Evolutionary conservation across 73 alveolate genomes (phyloP).

Genomic region (Diophrys sp.): DNA sequence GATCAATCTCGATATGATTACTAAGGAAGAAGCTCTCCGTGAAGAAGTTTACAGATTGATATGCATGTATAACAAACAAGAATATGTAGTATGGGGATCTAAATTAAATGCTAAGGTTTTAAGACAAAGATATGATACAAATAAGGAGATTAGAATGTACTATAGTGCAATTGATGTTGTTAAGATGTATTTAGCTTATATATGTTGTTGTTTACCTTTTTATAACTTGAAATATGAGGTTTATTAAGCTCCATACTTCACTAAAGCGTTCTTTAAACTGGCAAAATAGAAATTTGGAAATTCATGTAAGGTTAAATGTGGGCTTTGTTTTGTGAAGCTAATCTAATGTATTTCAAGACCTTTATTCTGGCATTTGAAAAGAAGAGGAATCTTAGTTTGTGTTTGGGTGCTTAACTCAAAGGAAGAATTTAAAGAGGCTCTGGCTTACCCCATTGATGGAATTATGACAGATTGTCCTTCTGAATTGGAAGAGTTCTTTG

Average conservation of each 20-base stretch:
- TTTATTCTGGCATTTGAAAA: constrained; percentile 41
- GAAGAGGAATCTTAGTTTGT: constrained; percentile 44
- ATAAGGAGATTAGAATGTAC: not conserved
- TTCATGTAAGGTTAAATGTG: not conserved
- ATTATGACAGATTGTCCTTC: constrained; percentile 19
- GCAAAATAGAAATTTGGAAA: not conserved
- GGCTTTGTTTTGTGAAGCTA: not conserved
- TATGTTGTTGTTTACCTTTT: not conserved
- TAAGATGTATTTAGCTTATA: not conserved
- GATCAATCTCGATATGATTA: constrained; percentile 15
- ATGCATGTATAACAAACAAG: not conserved
- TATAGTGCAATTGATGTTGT: not conserved
- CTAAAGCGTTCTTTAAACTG: not conserved
- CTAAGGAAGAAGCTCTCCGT: constrained; percentile 1
- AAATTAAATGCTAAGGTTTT: not conserved
- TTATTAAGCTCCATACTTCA: constrained; percentile 10
- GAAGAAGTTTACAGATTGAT: constrained; percentile 8
- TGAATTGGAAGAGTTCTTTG: not conserved
- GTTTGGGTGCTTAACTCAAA: constrained; percentile 50
- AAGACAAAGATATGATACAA: not conserved
- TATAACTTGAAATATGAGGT: not conserved
- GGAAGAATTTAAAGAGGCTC: constrained; percentile 48
- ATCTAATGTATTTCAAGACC: constrained; percentile 22
- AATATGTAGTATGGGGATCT: not conserved
- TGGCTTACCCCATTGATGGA: constrained; percentile 24